These are phyloP conservation scores for Kickxella alabastrina DNA, from an alignment of 192 early-diverging fungal genomes.

Conservation along the genomic window DNA sequence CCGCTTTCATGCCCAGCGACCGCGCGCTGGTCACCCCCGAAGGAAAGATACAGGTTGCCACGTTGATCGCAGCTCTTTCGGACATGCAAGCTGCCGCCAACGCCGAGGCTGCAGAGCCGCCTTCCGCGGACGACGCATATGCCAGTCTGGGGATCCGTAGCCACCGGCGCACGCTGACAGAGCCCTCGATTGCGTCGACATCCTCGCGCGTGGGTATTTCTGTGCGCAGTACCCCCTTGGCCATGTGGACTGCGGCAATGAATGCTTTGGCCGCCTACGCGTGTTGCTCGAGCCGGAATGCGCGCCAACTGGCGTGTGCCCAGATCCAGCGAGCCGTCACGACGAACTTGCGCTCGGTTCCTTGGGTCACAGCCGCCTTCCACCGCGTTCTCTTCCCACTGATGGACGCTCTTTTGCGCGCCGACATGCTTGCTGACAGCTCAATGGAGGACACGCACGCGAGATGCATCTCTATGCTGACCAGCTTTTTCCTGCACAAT, in stretches of 20 bases:
- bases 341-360: constrained; percentile 48
- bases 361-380: constrained; percentile 66
- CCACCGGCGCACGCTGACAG: constrained; percentile 13
- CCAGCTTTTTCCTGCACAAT: constrained; percentile 50
- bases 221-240: constrained; percentile 28
- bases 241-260: constrained; percentile 45
- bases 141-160: neutral
- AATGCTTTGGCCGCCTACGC: constrained; percentile 20
- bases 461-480: constrained; percentile 46
- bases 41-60: constrained; percentile 4
- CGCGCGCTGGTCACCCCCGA: constrained; percentile 14
- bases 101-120: neutral
- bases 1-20: constrained; percentile 38
- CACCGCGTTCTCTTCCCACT: constrained; percentile 86
- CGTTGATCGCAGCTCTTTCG: constrained; percentile 28
- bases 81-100: constrained; percentile 42
- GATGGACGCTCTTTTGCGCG: constrained; percentile 76
- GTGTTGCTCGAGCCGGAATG: constrained; percentile 58
- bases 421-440: constrained; percentile 61
- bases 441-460: constrained; percentile 52
- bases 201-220: constrained; percentile 25
- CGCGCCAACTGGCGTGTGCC: constrained; percentile 76
- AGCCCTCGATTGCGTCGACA: constrained; percentile 33
- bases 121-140: neutral
- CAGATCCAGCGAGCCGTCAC: constrained; percentile 74